Conservation (phyloP, 306 rosid species). For the Neltuma alba region DNA sequence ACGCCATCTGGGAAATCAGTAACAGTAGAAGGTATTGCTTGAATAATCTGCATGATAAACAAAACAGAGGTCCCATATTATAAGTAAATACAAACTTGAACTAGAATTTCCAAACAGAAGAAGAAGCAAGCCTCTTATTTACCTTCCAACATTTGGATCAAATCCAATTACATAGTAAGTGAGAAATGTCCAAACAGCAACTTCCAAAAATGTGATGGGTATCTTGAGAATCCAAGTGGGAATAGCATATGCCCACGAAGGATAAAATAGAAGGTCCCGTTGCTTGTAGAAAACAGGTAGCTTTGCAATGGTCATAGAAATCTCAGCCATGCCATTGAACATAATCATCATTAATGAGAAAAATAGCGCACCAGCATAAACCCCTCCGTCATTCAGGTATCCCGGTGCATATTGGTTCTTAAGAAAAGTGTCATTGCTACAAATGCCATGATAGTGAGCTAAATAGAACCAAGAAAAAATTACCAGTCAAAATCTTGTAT, state of each 20-base stretch:
- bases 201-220: constrained; percentile 53
- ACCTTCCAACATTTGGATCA: constrained; percentile 61
- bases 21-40: constrained; percentile 48
- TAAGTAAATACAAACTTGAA: background rate
- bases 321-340: constrained; percentile 66
- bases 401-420: constrained; percentile 71
- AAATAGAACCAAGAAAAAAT: constrained; percentile 29
- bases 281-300: constrained; percentile 77
- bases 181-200: constrained; percentile 52
- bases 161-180: constrained; percentile 68
- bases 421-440: constrained; percentile 61
- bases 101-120: background rate
- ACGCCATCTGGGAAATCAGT: constrained; percentile 50
- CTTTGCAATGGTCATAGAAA: constrained; percentile 53
- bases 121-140: constrained; percentile 20
- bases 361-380: constrained; percentile 61
- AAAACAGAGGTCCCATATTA: constrained; percentile 11
- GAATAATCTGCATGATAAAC: constrained; percentile 44
- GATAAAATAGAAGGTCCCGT: constrained; percentile 63
- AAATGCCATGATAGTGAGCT: constrained; percentile 60
- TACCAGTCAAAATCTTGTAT: constrained; percentile 2
- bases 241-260: constrained; percentile 67
- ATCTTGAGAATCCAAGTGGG: constrained; percentile 64
- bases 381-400: constrained; percentile 55
- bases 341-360: constrained; percentile 42